Evolutionary conservation across 2,329 filamentous ascomycete genomes (phyloP), one percentile per base, ranked within the genome.

Genomic region (Cercospora janseana): DNA sequence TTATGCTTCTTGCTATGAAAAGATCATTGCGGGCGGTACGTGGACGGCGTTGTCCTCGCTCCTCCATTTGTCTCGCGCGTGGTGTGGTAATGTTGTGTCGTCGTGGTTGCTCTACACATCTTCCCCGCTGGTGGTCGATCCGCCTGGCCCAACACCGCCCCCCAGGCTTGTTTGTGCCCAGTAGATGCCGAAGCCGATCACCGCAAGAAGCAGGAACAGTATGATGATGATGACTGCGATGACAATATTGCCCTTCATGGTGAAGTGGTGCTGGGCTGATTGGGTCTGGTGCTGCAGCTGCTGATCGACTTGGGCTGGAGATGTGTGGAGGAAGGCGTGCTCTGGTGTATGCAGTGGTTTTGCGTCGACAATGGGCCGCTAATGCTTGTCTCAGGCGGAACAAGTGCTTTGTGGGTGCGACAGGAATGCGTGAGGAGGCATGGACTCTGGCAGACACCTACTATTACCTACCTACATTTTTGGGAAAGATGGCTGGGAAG

Each of bases 181-280:
- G 68, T 74, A 77, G 64, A 77, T 76, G 35, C 67, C 57, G 65
- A 76, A 76, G 37, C 69, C 75, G 64, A 77, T 74, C 21, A 74
- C 61, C 23, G 71, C 72, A 45, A 77, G 72, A 43, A 76, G 67
- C 61, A 76, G 68, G 69, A 77, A 76, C 61, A 77, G 74, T 64
- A 77, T 70, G 60, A 77, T 69, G 64, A 77, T 72, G 65, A 77
- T 77, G 60, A 75, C 66, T 66, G 74, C 74, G 67, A 77, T 75
- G 68, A 75, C 73, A 57, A 77, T 67, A 66, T 77, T 77, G 66
- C 73, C 72, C 65, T 75, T 67, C 74, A 77, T 77, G 37, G 43
- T 72, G 56, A 15, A 7, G 35, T 24, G 1, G 35, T 34, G 31
- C 20, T 16, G 31, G 20, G 15, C 15, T 34, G 34, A 20, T 20